Evolutionary conservation across 108 stramenopile genomes (phyloP), one percentile per base, ranked within the genome.

Genomic region (Cyclotella choctawhatcheeana): DNA sequence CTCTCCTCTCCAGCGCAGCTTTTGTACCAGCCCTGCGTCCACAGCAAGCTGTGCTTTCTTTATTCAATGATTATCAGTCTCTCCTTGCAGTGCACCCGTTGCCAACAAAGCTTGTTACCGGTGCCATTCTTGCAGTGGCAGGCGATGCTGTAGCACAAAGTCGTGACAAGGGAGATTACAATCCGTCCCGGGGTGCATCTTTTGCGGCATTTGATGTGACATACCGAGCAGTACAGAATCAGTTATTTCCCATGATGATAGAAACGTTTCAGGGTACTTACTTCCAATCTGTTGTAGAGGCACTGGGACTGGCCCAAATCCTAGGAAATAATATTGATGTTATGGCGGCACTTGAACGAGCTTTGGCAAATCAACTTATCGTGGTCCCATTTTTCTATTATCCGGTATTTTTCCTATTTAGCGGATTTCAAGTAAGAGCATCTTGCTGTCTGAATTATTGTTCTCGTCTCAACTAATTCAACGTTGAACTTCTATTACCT

Each of bases 361-460:
- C 89, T 6, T 50, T 90, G 58, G 86, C 82, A n/a, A 79, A 73
- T 51, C 89, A 90, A 48, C 75, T 90, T 26, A 82, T 85, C 22
- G 87, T 90, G 63, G 87, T 90, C 0, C 89, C 89, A 18, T 86
- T 88, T 47, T 47, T 90, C 13, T 90, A 90, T 64, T 90, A 90
- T 67, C 89, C 89, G 5, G 85, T 84, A 2, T 90, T 90, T 52
- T 90, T 84, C 62, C 27, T 85, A 0, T 43, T 90, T 5, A 87
- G 86, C 10, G 85, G 83, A 18, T 47, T 59, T 35, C 54, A 88
- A 44, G n/a, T n/a, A n/a, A n/a, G n/a, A n/a, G n/a, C n/a, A n/a
- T n/a, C n/a, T n/a, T n/a, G n/a, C n/a, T n/a, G n/a, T n/a, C n/a
- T n/a, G n/a, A n/a, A n/a, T n/a, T n/a, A n/a, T n/a, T n/a, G n/a